phyloP scores from a whole-genome alignment of 495 filamentous ascomycete genomes.

The Daldinia grandis region DNA sequence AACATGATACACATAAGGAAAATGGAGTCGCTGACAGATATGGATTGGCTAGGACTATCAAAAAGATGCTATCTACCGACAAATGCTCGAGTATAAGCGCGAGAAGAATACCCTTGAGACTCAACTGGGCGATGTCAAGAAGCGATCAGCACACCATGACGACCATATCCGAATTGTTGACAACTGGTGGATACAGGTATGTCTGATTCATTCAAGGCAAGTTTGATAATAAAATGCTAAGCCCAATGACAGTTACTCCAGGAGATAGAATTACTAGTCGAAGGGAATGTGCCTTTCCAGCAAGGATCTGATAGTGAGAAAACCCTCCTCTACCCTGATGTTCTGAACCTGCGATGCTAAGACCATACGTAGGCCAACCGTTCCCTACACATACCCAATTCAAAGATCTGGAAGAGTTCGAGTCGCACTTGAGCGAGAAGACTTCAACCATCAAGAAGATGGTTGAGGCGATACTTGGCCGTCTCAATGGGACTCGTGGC shows the following conservation, averaged over 20 bases:
- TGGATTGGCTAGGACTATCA: constrained; percentile 79
- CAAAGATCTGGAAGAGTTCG: constrained; percentile 74
- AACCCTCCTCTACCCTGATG: constrained; percentile 29
- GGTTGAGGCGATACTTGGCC: constrained; percentile 53
- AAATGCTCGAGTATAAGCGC: constrained; percentile 97
- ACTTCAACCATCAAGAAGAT: constrained; percentile 56
- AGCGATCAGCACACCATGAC: constrained; percentile 80
- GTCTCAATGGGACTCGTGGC: constrained; percentile 51
- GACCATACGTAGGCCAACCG: constrained; percentile 47
- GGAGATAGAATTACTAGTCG: constrained; percentile 77
- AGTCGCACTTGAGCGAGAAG: constrained; percentile 75
- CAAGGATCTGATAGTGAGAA: constrained; percentile 62
- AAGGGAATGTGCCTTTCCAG: constrained; percentile 56
- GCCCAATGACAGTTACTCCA: constrained; percentile 72
- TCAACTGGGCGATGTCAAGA: constrained; percentile 77
- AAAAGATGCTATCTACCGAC: constrained; percentile 96
- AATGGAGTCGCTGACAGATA: constrained; percentile 41
- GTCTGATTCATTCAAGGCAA: constrained; percentile 39
- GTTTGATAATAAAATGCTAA: constrained; percentile 47
- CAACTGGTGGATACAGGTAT: constrained; percentile 90
- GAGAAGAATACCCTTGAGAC: constrained; percentile 81
- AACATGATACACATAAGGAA: constrained; percentile 31
- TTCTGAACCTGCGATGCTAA: constrained; percentile 49
- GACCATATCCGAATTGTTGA: constrained; percentile 91
- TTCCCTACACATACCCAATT: constrained; percentile 70